phyloP scores from a whole-genome alignment of 2,329 filamentous ascomycete genomes.

The Tricladium varicosporioides region DNA sequence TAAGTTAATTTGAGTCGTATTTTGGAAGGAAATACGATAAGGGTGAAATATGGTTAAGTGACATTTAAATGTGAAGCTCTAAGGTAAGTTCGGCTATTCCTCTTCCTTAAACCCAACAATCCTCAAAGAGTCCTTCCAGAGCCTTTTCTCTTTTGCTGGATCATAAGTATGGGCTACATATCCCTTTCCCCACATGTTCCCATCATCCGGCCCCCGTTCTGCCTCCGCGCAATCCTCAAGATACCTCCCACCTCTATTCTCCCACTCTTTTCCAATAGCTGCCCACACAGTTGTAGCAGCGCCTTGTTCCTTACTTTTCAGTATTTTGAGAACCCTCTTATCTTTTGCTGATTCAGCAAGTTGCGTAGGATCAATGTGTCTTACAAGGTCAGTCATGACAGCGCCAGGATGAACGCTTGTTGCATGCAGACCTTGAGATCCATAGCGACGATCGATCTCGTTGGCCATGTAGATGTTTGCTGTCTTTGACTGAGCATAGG shows the following conservation, averaged over 20 bases:
- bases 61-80: no score
- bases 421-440: constrained; percentile 38
- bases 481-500: constrained; percentile 44
- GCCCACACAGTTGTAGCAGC: constrained; percentile 43
- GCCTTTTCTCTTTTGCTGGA: not conserved
- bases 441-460: constrained; percentile 46
- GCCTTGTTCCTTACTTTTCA: constrained; percentile 31
- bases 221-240: constrained; percentile 33
- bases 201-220: not conserved
- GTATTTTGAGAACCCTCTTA: constrained; percentile 21
- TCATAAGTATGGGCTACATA: constrained; percentile 3
- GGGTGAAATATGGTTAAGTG: no score
- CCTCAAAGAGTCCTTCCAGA: constrained; percentile 9
- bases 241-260: constrained; percentile 47
- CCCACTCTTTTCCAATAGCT: constrained; percentile 26
- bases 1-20: no score
- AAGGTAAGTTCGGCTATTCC: no score
- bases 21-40: no score
- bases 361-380: constrained; percentile 39
- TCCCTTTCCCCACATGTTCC: not conserved
- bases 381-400: constrained; percentile 30
- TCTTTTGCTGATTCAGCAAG: constrained; percentile 41
- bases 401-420: constrained; percentile 43
- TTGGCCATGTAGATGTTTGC: constrained; percentile 47
- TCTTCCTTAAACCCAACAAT: constrained; percentile 1